Evolutionary conservation across 2,329 filamentous ascomycete genomes (phyloP), one percentile per base, ranked within the genome.

Genomic region (Pseudocercospora cruenta): DNA sequence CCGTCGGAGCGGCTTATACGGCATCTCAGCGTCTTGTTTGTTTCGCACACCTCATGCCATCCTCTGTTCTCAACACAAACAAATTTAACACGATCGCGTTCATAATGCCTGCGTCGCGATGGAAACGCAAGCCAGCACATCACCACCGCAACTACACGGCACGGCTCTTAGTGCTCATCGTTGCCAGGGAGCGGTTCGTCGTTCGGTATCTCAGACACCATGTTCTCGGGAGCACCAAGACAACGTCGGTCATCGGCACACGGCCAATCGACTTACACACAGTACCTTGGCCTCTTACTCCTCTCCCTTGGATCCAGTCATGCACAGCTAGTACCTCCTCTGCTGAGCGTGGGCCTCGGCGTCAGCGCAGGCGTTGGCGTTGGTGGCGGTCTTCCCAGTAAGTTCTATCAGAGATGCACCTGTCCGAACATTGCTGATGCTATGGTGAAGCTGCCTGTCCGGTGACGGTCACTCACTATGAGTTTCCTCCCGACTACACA

Each of bases 61-160:
- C 53, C 26, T 53, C 62, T 53, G 36, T 28, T 45, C 66, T 60
- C 64, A 69, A 54, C 64, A 67, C 60, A 69, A 68, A 70, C 68
- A 70, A 72, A 71, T 72, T 65, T 72, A 47, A 63, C 31, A 55
- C 24, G 26, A 51, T 22, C 67, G 62, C 63, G 65, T 68, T 73
- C 67, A 71, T 70, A 72, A 71, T 68, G 67, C 63, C 58, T 47
- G 55, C 60, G 73, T 72, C 70, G 71, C 71, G 67, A 69, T 63
- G 72, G 72, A 69, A 72, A 73, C 70, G 64, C 67, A 68, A 67
- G 61, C 63, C 64, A 67, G 66, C 21, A 59, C 64, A 70, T 70
- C 63, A 61, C 69, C 65, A 67, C 59, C 66, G 69, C 66, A 67
- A 70, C 68, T 54, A 64, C 62, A 58, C 65, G 60, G 54, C 47